phyloP scores from a whole-genome alignment of 2,329 filamentous ascomycete species.

The Fusarium equiseti region DNA sequence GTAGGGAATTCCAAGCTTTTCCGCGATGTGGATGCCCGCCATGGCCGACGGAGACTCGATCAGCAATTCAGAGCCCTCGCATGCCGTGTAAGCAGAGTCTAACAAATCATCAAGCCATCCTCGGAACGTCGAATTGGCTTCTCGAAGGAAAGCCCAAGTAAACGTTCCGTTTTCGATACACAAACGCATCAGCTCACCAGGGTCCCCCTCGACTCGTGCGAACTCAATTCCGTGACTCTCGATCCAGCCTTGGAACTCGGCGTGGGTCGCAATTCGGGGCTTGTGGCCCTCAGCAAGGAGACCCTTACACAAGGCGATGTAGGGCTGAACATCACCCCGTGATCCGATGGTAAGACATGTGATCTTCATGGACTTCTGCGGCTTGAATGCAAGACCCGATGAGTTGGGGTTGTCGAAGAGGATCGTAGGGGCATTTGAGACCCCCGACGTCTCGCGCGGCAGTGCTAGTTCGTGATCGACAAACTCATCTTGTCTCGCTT shows the following conservation, averaged over 20 bases:
- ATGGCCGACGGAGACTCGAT: slow-evolving; percentile 97
- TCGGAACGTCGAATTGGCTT: slow-evolving; percentile 88
- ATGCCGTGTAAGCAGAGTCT: slow-evolving; percentile 83
- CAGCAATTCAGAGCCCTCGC: slow-evolving; percentile 86
- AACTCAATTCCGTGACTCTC: slow-evolving; percentile 96
- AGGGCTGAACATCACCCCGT: slow-evolving; percentile 95
- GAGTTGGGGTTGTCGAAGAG: slow-evolving; percentile 90
- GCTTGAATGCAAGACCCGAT: slow-evolving; percentile 92
- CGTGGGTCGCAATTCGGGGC: slow-evolving; percentile 89
- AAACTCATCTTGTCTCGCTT: slow-evolving; percentile 72
- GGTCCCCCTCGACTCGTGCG: slow-evolving; percentile 87
- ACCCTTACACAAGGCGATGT: slow-evolving; percentile 95
- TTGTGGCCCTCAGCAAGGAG: slow-evolving; percentile 88
- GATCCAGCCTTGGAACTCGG: slow-evolving; percentile 90
- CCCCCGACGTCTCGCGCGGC: slow-evolving; percentile 59
- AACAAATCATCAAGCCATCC: slow-evolving; percentile 95
- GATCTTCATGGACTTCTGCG: slow-evolving; percentile 80
- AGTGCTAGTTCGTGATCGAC: slow-evolving; percentile 64
- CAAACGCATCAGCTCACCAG: slow-evolving; percentile 92
- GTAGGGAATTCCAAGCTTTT: slow-evolving; percentile 92
- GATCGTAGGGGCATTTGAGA: slow-evolving; percentile 76
- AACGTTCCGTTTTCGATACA: slow-evolving; percentile 99
- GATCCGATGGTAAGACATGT: slow-evolving; percentile 97
- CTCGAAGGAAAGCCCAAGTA: slow-evolving; percentile 88
- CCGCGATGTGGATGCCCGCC: slow-evolving; percentile 97